Evolutionary conservation across 2,329 filamentous ascomycete genomes (phyloP), one percentile per base, ranked within the genome.

Genomic region (Fusarium clavum): DNA sequence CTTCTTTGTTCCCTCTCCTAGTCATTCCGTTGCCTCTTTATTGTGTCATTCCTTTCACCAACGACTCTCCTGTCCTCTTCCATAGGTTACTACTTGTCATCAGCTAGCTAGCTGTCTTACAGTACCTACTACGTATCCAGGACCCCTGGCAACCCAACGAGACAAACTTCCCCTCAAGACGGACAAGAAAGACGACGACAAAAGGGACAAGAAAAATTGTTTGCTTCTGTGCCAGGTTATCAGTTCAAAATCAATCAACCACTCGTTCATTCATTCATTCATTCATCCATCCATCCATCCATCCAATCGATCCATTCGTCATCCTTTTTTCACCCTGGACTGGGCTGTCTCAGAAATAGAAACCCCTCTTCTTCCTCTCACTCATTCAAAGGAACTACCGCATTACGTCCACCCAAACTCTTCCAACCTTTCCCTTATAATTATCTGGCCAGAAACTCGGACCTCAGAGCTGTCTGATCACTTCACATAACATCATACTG

Each of bases 201-300:
- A 44, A 61, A 63, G 51, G 58, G 61, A 69, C 53, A 57, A 20
- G 27, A 64, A 44, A 24, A 48, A 32, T 60, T 73, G 56, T 61
- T 75, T 72, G 65, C 68, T 68, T 71, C 59, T 73, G 48, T 51
- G 34, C 44, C 48, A 41, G 46, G n/a, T 48, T 52, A 62, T 67
- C 22, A 25, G 34, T 38, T 38, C 18, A 38, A n/a, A 38, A 61
- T 58, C 29, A 27, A 44, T 57, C 38, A 38, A 44, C n/a, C n/a
- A 34, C 24, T 53, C 11, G 22, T 34, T 25, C 47, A 52, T 61
- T 45, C 30, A 25, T 52, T 52, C 10, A 59, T 24, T 24, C 54
- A 55, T 58, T 48, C 38, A 25, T 43, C 48, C 44, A 59, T 47
- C 34, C 54, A 59, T 47, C 34, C 54, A 49, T 29, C 16, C 14